Base-by-base conservation (phyloP, 495 filamentous ascomycete species). In the Penicillium lagena region DNA sequence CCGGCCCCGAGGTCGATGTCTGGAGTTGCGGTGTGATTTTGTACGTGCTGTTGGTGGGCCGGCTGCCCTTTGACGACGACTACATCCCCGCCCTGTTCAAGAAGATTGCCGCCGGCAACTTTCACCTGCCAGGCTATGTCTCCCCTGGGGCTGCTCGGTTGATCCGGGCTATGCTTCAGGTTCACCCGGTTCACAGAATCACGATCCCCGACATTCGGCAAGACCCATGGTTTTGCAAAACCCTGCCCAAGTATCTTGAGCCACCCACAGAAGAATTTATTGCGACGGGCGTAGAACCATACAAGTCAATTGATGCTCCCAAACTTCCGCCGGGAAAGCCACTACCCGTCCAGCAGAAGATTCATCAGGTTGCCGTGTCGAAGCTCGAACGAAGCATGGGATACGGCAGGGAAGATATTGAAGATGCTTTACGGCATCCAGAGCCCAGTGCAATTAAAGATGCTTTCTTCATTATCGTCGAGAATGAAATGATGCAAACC, bases 21-120 rank as follows among this genome's bases (percentile, higher is more conserved):
- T 98, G 93, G 93, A 97, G 93, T 67, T 97, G 91, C 58, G 93
- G 93, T 56, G 94, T 98, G 52, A 98, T 98, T 52, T 76, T 98
- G 41, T 98, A 97, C 59, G 93, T 98, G 42, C 70, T 98, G 52
- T 75, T 98, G 22, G 89, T 91, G 37, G 93, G 93, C 40, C 76
- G 90, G 32, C 72, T 98, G 27, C 93, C 93, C 9, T 98, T 98
- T 58, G 94, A 98, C 64, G 94, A 98, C 60, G 93, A 98, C 49
- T 95, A 96, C 58, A 91, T 91, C 43, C 87, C 87, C 2, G 80
- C 86, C 15, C 67, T 91, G 10, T 91, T 91, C 66, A 86, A 85
- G 66, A 91, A 91, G 70, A 91, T 91, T 45, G 80, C 84, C n/a
- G 81, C 86, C 28, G 93, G 93, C 12, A 87, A 85, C 51, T 98